Evolutionary conservation across 345 rosid species (phyloP).

Genomic region (rapeseed (Brassica napus)): Da-Ae NC_063448.1:27468001-27468500

Average conservation of each 20-base stretch:
- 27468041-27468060: not conserved
- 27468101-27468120: not conserved
- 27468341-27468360: no score
- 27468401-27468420: no score
- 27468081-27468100: not conserved
- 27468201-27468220: conserved; percentile 40
- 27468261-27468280: conserved; percentile 4
- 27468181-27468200: conserved; percentile 4
- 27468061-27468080: not conserved
- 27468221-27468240: conserved; percentile 36
- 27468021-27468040: not conserved
- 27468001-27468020: not conserved
- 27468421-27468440: no score
- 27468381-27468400: no score
- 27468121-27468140: not conserved
- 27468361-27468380: no score
- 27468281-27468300: conserved; percentile 15
- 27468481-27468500: no score
- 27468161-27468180: not conserved
- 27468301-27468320: conserved; percentile 24
- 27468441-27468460: no score
- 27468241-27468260: conserved; percentile 24
- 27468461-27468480: no score
- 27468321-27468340: no score
- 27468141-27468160: not conserved